Evolutionary conservation across 805 yeast genomes (phyloP), one percentile per base, ranked within the genome.

Genomic region (Danielia oregonensis): DNA sequence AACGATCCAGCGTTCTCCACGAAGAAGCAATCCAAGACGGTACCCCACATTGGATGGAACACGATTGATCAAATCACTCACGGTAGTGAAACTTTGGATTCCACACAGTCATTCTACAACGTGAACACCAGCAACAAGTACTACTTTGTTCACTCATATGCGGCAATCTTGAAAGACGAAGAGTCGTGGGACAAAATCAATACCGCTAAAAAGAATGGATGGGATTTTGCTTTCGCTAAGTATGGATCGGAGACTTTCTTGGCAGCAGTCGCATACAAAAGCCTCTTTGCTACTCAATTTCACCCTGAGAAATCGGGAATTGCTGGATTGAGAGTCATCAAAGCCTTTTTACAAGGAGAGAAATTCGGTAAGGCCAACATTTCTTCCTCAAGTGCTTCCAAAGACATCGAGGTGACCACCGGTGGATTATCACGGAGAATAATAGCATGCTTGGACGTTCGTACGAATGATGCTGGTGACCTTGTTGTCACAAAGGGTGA

Each of bases 41-140:
- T 93, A 6, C 99, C 99, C 1, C 89, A 86, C 48, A 91, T 93
- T 44, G 99, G 99, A 13, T 93, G 99, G 99, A 91, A 88, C 55
- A 71, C 75, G 30, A 59, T 70, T 9, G 51, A 51, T 9, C 36
- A 49, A 3, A 52, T 61, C 19, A 44, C 40, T 12, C 43, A 47
- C 4, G 54, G 51, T 13, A 52, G 57, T 3, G 34, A 41, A 45
- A 22, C 57, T 3, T 38, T 62, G 13, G 37, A 53, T 1, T 43
- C 53, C 6, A 55, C 52, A 30, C 29, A 43, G 24, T 37, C 65
- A 4, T 63, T 85, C 17, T 91, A 68, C 55, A 83, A 85, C 2
- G 61, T 93, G 33, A 76, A 78, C 43, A 79, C 82, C 17, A 63
- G 61, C 29, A 74, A 76, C 46, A 83, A 86, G 55, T 93, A 86